A percentile compares a stretch with the other conserved stretches of the same genome.
Evolutionary conservation across 176 grass and related monocot genomes (phyloP).

Genomic region (Cenchrus fungigraminus): DNA sequence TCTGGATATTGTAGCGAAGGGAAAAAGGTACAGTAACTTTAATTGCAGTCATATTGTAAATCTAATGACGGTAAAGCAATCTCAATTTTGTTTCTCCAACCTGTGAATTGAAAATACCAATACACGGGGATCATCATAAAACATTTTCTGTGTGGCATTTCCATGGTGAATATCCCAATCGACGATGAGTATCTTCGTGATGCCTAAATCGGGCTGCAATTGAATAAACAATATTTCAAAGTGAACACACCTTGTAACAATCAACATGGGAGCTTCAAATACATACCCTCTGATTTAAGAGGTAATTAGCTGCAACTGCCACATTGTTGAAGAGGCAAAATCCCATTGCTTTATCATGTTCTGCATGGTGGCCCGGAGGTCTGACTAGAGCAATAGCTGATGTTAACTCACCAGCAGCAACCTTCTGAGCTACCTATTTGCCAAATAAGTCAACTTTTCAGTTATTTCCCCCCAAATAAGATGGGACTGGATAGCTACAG

Average conservation of each 20-base stretch:
- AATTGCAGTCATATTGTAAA: conserved; percentile 7
- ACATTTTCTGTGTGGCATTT: conserved; percentile 92
- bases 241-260: background rate
- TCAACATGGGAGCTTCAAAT: background rate
- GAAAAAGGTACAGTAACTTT: background rate
- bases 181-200: conserved; percentile 92
- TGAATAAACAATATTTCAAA: conserved; percentile 8
- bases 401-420: conserved; percentile 68
- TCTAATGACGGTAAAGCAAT: conserved; percentile 11
- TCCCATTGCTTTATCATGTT: conserved; percentile 78
- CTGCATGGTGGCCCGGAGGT: conserved; percentile 93
- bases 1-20: background rate
- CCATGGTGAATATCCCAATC: conserved; percentile 99
- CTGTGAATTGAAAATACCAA: conserved; percentile 97
- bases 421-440: conserved; percentile 79
- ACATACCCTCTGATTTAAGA: conserved; percentile 80
- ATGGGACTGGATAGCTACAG: background rate
- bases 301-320: conserved; percentile 75
- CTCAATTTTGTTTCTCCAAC: conserved; percentile 33
- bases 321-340: conserved; percentile 97
- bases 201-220: conserved; percentile 80
- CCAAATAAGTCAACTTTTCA: background rate
- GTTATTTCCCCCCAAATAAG: background rate
- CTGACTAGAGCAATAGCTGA: conserved; percentile 85
- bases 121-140: conserved; percentile 84